Percentiles rank a stretch among this genome's conserved stretches.
These are phyloP conservation scores for Rhizopus microsporus DNA, from an alignment of 371 early-diverging fungal species.

Conservation along the genomic window DNA sequence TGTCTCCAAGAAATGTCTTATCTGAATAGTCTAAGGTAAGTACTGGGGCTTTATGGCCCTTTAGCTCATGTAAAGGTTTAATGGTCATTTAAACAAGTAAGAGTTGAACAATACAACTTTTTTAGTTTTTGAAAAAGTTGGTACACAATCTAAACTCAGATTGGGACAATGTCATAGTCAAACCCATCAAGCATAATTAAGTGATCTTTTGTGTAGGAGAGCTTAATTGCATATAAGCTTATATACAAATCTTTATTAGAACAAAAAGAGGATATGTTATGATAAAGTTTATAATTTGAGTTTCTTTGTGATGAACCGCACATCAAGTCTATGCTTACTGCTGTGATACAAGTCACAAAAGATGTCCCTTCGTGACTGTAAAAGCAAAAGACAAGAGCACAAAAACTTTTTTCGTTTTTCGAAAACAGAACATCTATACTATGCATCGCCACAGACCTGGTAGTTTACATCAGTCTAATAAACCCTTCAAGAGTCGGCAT, in stretches of 20 bases:
- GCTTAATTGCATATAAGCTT: too few species aligned
- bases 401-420: slow-evolving; percentile 10
- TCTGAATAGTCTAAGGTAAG: slow-evolving; percentile 23
- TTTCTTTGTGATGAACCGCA: too few species aligned
- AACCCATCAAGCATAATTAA: too few species aligned
- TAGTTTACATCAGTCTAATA: slow-evolving; percentile 87
- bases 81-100: slow-evolving; percentile 7
- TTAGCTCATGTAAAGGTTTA: slow-evolving; percentile 15
- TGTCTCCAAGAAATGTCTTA: slow-evolving; percentile 18
- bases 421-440: slow-evolving; percentile 15
- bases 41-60: slow-evolving; percentile 28
- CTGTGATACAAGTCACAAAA: not conserved
- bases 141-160: not conserved
- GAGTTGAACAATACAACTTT: slow-evolving; percentile 1
- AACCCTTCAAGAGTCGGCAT: slow-evolving; percentile 92
- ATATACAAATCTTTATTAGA: too few species aligned
- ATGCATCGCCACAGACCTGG: slow-evolving; percentile 65
- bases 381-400: slow-evolving; percentile 6
- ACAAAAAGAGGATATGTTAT: too few species aligned
- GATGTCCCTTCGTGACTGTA: slow-evolving; percentile 13
- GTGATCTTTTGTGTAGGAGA: too few species aligned
- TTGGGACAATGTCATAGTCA: too few species aligned
- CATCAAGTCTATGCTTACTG: too few species aligned
- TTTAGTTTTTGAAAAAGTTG: not conserved
- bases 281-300: too few species aligned